phyloP scores from a whole-genome alignment of 1,284 basidiomycete genomes.

The Trichosporon inkin region DNA sequence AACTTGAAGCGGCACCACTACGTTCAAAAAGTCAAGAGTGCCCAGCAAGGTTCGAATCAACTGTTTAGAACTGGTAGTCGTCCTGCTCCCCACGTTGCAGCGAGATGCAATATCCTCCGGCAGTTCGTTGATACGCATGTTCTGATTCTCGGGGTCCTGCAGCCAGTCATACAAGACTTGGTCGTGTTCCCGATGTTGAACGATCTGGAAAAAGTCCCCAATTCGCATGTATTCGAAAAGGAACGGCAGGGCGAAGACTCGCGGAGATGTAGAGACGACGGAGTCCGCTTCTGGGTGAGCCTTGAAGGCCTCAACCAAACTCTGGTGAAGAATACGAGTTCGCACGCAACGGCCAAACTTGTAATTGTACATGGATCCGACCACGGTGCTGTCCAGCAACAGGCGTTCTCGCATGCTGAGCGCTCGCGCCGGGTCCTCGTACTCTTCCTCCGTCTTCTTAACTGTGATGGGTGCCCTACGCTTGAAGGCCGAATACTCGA shows the following conservation, averaged over 20 bases:
- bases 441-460: not conserved
- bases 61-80: conserved; percentile 23
- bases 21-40: conserved; percentile 24
- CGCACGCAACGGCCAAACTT: conserved; percentile 31
- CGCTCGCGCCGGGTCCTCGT: conserved; percentile 1
- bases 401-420: conserved; percentile 19
- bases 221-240: conserved; percentile 39
- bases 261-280: conserved; percentile 25
- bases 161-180: conserved; percentile 37
- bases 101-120: conserved; percentile 14
- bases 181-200: conserved; percentile 27
- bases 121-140: conserved; percentile 21
- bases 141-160: conserved; percentile 24
- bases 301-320: conserved; percentile 28
- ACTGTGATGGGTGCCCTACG: conserved; percentile 3
- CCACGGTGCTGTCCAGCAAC: conserved; percentile 30
- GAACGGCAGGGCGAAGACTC: conserved; percentile 36
- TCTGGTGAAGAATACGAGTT: conserved; percentile 30
- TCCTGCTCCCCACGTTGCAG: conserved; percentile 11
- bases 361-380: conserved; percentile 35
- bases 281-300: conserved; percentile 17
- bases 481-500: conserved; percentile 23
- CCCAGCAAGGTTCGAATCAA: conserved; percentile 28
- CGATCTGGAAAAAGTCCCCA: conserved; percentile 30
- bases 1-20: conserved; percentile 31